Evolutionary conservation across 1,284 basidiomycete species (phyloP).

Genomic region (Sporisorium iseilematis-ciliati): DNA sequence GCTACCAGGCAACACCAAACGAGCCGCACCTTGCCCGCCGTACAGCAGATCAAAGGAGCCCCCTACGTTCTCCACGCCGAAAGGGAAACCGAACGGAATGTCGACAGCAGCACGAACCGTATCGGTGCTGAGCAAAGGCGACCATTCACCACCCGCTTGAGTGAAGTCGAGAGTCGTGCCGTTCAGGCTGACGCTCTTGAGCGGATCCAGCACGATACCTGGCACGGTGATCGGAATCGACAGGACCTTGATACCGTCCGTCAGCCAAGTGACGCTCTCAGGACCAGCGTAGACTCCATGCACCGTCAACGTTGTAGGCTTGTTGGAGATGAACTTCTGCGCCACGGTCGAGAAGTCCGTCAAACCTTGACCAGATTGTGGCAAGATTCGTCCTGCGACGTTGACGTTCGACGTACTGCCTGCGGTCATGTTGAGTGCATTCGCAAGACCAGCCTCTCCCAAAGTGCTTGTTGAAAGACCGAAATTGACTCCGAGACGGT

Average conservation of each 20-base stretch:
- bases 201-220: conserved; percentile 77
- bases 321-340: conserved; percentile 79
- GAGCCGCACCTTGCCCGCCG: conserved; percentile 75
- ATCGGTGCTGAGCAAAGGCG: conserved; percentile 75
- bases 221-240: conserved; percentile 76
- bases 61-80: conserved; percentile 76
- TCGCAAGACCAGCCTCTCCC: conserved; percentile 74
- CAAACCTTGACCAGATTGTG: conserved; percentile 75
- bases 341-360: conserved; percentile 77
- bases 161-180: conserved; percentile 77
- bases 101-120: conserved; percentile 77
- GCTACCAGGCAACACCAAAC: conserved; percentile 76
- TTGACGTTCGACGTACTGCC: conserved; percentile 74
- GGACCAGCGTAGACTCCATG: conserved; percentile 77
- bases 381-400: conserved; percentile 77
- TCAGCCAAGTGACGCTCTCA: conserved; percentile 77
- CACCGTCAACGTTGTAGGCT: conserved; percentile 76
- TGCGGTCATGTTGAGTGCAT: conserved; percentile 75
- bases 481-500: conserved; percentile 76
- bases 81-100: conserved; percentile 79
- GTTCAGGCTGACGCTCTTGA: conserved; percentile 77
- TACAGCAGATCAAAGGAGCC: conserved; percentile 77
- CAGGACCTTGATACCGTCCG: conserved; percentile 78
- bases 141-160: conserved; percentile 71
- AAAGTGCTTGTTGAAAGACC: conserved; percentile 75